Conservation (phyloP, 257 asterid species). For the Paulownia fortunei region DNA sequence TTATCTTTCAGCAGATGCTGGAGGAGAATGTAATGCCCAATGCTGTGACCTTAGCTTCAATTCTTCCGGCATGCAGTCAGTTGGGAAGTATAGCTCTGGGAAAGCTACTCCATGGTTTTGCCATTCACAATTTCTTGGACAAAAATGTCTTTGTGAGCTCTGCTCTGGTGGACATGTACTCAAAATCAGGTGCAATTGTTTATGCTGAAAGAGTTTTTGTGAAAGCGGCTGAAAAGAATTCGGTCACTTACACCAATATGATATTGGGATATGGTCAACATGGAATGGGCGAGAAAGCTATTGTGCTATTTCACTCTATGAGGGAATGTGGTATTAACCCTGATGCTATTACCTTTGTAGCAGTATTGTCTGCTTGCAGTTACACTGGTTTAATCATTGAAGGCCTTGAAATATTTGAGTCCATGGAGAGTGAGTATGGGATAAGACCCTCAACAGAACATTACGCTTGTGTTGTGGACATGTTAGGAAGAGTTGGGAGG, state of each 20-base stretch:
- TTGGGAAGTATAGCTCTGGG: conserved; percentile 73
- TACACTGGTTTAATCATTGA: conserved; percentile 67
- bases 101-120: conserved; percentile 63
- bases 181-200: conserved; percentile 71
- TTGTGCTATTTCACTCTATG: conserved; percentile 59
- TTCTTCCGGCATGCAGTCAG: conserved; percentile 79
- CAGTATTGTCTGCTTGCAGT: conserved; percentile 84
- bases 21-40: conserved; percentile 63
- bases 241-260: conserved; percentile 88
- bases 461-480: conserved; percentile 79
- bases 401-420: conserved; percentile 73
- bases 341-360: conserved; percentile 66
- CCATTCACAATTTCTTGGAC: conserved; percentile 66
- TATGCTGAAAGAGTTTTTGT: conserved; percentile 73
- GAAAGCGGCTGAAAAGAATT: conserved; percentile 55
- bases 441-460: conserved; percentile 73
- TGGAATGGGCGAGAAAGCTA: conserved; percentile 85
- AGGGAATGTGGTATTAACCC: conserved; percentile 50
- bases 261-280: conserved; percentile 90
- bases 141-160: conserved; percentile 74
- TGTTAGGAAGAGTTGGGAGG: conserved; percentile 93
- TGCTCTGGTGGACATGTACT: conserved; percentile 89
- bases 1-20: conserved; percentile 63
- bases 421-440: conserved; percentile 61
- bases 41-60: conserved; percentile 77